Conservation (phyloP, 768 basidiomycete species). For the Tricholoma terreum region DNA sequence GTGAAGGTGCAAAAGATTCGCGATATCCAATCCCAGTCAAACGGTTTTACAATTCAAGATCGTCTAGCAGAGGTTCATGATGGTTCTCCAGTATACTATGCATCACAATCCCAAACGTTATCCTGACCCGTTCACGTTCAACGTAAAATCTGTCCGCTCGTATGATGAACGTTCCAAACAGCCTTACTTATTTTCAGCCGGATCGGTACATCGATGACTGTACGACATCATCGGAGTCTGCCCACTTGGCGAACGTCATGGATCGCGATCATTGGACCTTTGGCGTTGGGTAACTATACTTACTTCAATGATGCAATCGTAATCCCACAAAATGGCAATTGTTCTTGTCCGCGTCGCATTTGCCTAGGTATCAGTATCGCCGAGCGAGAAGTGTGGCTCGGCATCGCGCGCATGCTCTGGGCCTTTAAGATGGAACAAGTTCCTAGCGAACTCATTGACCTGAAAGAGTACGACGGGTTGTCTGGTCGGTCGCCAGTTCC, state of each 20-base stretch:
- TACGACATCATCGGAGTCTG: slow-evolving; percentile 39
- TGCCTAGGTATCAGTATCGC: slow-evolving; percentile 46
- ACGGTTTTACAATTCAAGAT: too few relatives aligned
- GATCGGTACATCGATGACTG: slow-evolving; percentile 42
- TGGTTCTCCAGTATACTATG: slow-evolving; percentile 35
- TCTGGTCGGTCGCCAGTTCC: slow-evolving; percentile 43
- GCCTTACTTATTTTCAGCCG: slow-evolving; percentile 25
- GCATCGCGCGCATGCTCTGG: slow-evolving; percentile 46
- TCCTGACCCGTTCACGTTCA: slow-evolving; percentile 36
- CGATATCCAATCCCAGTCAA: too few relatives aligned
- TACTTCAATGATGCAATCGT: not conserved
- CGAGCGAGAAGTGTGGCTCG: slow-evolving; percentile 44
- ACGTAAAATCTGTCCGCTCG: slow-evolving; percentile 14
- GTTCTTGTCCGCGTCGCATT: slow-evolving; percentile 31
- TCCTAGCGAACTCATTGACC: slow-evolving; percentile 39
- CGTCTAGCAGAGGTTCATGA: too few relatives aligned
- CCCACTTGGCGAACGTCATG: slow-evolving; percentile 37
- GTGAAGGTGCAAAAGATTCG: too few relatives aligned
- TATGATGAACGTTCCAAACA: not conserved
- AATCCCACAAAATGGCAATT: too few relatives aligned
- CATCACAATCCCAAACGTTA: slow-evolving; percentile 36
- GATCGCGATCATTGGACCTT: slow-evolving; percentile 52
- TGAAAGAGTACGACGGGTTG: slow-evolving; percentile 42
- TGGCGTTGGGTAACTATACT: slow-evolving; percentile 38
- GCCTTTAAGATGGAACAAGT: slow-evolving; percentile 37